Evolutionary conservation across 2,329 filamentous ascomycete genomes (phyloP), one percentile per base, ranked within the genome.

Genomic region (Graphilbum ipis-grandicollis): DNA sequence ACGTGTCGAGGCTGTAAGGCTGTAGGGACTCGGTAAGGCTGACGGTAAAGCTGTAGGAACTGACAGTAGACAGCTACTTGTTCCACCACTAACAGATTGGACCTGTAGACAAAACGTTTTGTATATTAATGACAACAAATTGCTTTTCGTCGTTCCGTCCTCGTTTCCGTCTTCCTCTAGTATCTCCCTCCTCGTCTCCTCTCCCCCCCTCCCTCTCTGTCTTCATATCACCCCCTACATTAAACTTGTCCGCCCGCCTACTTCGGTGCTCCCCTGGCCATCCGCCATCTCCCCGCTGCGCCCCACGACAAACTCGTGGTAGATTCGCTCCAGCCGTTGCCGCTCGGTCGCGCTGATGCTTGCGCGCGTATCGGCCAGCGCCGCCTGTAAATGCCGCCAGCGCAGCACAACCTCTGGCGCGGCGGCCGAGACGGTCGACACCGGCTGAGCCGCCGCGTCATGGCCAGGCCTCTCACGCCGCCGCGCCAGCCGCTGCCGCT

Each of bases 241-340:
- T 57, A 98, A 63, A 58, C 85, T 96, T 48, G 79, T 88, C 52
- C 90, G 66, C 13, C 86, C 90, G 8, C 90, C 90, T 58, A 98
- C 75, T 57, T 96, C 90, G 55, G 77, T 92, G 39, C 79, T 81
- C 0, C 81, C 85, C 57, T 96, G 83, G 2, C 90, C 90, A 56
- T 80, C 88, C 41, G 77, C 83, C 83, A 98, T 85, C 62, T 96
- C 86, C 8, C 90, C 90, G 55, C 86, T 93, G 47, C 90, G 68
- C 0, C 85, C 86, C 4, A 83, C 81, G 1, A 94, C 77, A 62
- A 98, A 98, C 58, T 98, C 90, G 14, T 68, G 65, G 53, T 98
- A 98, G 42, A 98, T 94, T 30, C 71, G 71, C 48, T 72, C 67
- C 45, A 98, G 56, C 41, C 88, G 64, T 43, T 61, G 65, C 48